Evolutionary conservation across 208 protist species (phyloP), one percentile per base, ranked within the genome.

Genomic region (Chromosphaera perkinsii): DNA sequence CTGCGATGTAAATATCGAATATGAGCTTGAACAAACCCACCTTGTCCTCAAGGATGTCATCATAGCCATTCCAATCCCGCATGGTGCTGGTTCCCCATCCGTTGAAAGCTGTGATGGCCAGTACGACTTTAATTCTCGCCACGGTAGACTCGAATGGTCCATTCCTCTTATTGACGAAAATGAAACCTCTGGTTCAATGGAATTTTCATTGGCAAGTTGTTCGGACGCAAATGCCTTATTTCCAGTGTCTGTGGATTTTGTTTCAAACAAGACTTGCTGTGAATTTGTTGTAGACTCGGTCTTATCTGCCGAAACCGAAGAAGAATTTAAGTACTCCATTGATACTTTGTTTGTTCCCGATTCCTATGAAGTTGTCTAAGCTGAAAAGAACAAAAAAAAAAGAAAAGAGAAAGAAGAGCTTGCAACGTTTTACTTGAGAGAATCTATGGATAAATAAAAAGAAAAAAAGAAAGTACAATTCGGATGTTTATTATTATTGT

Each of bases 1-100:
- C 10, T 63, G 54, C 33, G 71, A 76, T 37, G 62, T 76, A 22
- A 76, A 76, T 37, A 76, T 76, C 39, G 71, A 76, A 27, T 76
- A 76, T 26, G 71, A 76, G 29, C 63, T 76, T 1, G 27, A 66
- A 2, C 32, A 56, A 5, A 39, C 32, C 1, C 22, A 26, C 27
- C 56, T 76, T 29, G 1, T 33, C 22, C 42, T 76, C 56, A 29
- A 69, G 22, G 52, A 70, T 45, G 55, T 76, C 14, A 3, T 43
- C 9, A 65, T 76, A 26, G 5, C 22, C 32, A 68, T 76, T 12
- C 71, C 71, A 20, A 31, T 63, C 3, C 32, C 37, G 0, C 20
- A 51, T 45, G 42, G 7, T 2, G 14, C 12, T 9, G 12, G 37
- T 32, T 3, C 27, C 14, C 33, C 47, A 26, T 43, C 24, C 35